These are phyloP conservation scores for Cladophialophora chaetospira DNA, from an alignment of 2,329 filamentous ascomycete species.

Conservation along the genomic window DNA sequence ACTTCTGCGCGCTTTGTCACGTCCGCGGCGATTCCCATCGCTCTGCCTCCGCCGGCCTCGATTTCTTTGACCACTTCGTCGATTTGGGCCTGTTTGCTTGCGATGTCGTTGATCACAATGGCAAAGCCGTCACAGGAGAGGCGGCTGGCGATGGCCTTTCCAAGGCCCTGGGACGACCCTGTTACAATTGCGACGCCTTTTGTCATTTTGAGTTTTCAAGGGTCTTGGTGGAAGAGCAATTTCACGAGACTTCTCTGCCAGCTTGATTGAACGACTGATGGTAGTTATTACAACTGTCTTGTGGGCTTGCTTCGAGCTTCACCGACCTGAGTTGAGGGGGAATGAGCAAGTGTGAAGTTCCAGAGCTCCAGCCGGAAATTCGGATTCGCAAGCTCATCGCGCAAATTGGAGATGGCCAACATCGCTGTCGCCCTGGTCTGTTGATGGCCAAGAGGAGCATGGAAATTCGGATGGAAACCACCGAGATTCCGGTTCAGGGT, in stretches of 20 bases:
- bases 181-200: conserved; percentile 40
- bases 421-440: too few relatives aligned
- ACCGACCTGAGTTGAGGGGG: too few relatives aligned
- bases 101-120: conserved; percentile 67
- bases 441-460: too few relatives aligned
- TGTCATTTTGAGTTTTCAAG: conserved; percentile 5
- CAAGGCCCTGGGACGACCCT: conserved; percentile 43
- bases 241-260: not conserved
- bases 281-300: too few relatives aligned
- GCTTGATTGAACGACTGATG: too few relatives aligned
- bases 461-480: not conserved
- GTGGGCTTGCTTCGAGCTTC: too few relatives aligned
- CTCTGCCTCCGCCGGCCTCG: conserved; percentile 58
- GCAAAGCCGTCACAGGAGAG: conserved; percentile 67
- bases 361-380: too few relatives aligned
- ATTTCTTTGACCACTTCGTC: conserved; percentile 59
- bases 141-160: conserved; percentile 55
- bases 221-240: not conserved
- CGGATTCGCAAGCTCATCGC: too few relatives aligned
- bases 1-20: conserved; percentile 56
- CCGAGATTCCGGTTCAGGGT: conserved; percentile 14
- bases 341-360: too few relatives aligned
- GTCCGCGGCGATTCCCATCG: conserved; percentile 63
- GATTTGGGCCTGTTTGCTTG: conserved; percentile 59
- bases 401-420: too few relatives aligned